Base-by-base conservation (phyloP, 352 stramenopile genomes). In the Globisporangium nagaii region DNA sequence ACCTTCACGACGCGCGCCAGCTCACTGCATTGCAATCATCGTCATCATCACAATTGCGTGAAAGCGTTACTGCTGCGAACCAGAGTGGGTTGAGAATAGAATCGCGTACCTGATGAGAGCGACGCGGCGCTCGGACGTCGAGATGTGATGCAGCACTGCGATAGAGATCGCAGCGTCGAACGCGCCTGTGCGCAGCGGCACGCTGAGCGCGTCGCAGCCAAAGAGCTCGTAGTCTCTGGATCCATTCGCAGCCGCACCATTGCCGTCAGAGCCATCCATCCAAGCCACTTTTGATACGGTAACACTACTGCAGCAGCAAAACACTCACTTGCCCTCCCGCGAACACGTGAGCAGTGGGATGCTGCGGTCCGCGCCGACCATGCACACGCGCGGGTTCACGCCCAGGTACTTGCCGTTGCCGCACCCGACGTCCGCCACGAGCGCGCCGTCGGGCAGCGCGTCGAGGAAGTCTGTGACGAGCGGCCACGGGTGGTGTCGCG, bases 111-210 rank as follows among this genome's bases (percentile, higher is more conserved):
- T 72, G 48, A 94, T 73, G 9, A 92, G 57, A 11, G 75, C 73
- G 22, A 94, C 36, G 4, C 84, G 77, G 20, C 82, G 77, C 65
- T 83, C 74, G 17, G 76, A 65, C 3, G 79, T 94, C 8, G 81
- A 94, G 46, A 94, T 85, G 61, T 94, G 84, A 58, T 92, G 84
- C 25, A 94, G 57, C 42, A 94, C 84, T 13, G 84, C 84, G 62
- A 94, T 86, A 12, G 73, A 94, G 42, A 92, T 73, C 3, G 81
- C 84, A n/a, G 84, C 81, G 56, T 94, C 84, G 45, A 92, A 92
- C 3, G 39, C 56, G 3, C 54, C 64, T 2, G 70, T 70, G 17
- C 79, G 78, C 8, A 94, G 50, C 40, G 84, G 81, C 24, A 91
- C 63, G 13, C 67, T 69, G 9, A 92, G 67, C 28, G 79, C 82